Base-by-base conservation (phyloP, 495 filamentous ascomycete genomes). In the Xylaria cubensis region DNA sequence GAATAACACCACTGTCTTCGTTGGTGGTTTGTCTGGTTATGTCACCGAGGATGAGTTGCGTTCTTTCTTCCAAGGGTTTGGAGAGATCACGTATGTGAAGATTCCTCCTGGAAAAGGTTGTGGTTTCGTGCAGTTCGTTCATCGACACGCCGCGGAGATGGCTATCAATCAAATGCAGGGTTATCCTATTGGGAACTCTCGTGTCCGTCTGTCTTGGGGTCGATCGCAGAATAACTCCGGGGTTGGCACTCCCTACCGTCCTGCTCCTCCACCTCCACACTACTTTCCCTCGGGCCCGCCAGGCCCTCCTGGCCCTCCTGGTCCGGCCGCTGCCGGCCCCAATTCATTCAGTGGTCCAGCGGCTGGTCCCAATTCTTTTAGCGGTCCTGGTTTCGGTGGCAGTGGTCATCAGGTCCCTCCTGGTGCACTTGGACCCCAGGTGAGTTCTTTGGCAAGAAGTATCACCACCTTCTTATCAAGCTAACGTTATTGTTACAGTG, bases 151-250 rank as follows among this genome's bases (percentile, higher is more conserved):
- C 21, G 96, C 96, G 26, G 96, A 99, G 86, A 99, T 99, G 96
- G 96, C 96, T 68, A 99, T 99, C 87, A 99, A 99, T 86, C 96
- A 99, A 84, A 99, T 99, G 96, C 96, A 99, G 84, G 96, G 96
- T 48, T 99, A 99, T 83, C 96, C 96, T 50, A 99, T 99, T 76
- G 96, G 96, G 64, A 99, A 99, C 86, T 99, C 96, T 21, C 93
- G 96, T 67, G 96, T 99, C 55, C 93, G 96, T 75, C 89, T 99
- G 74, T 96, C 93, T 77, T 99, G 96, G 96, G 96, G 96, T 69
- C 93, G 96, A 68, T 95, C 92, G 58, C 96, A 99, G 88, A 99
- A 99, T 89, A 99, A 99, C 86, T 98, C 96, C 65, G 96, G 96
- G 66, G 96, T 97, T 69, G 97, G 97, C 72, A 99, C 97, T 72